These are phyloP conservation scores for Firmiana major DNA, from an alignment of 345 rosid species.

Conservation along the genomic window DNA sequence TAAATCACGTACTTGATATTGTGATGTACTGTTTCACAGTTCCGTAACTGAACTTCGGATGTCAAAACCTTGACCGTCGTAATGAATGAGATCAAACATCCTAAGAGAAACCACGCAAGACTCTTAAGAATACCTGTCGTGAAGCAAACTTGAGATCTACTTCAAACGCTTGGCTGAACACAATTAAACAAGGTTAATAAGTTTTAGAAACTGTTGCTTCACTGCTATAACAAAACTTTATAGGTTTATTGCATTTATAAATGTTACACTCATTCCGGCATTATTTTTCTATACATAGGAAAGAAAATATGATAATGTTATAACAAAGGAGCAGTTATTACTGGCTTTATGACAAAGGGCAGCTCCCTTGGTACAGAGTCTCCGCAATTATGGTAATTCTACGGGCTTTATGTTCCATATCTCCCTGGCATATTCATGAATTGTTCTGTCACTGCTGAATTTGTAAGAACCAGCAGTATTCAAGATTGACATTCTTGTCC, in stretches of 20 bases:
- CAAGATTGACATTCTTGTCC: constrained; percentile 83
- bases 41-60: too few relatives aligned
- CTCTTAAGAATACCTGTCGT: too few relatives aligned
- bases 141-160: too few relatives aligned
- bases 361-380: not conserved
- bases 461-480: constrained; percentile 75
- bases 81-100: too few relatives aligned
- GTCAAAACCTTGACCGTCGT: too few relatives aligned
- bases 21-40: too few relatives aligned
- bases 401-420: constrained; percentile 69
- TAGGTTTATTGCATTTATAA: not conserved
- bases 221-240: not conserved
- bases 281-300: not conserved
- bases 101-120: not conserved
- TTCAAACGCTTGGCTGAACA: too few relatives aligned
- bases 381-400: constrained; percentile 28
- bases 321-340: not conserved
- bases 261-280: not conserved
- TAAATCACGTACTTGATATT: too few relatives aligned
- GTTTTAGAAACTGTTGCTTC: not conserved
- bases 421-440: constrained; percentile 69
- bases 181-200: not conserved
- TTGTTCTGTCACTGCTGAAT: constrained; percentile 89
- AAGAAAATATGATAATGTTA: not conserved
- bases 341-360: not conserved